Base-by-base conservation (phyloP, 2,329 filamentous ascomycete genomes). In the Colletotrichum gloeosporioides region DNA sequence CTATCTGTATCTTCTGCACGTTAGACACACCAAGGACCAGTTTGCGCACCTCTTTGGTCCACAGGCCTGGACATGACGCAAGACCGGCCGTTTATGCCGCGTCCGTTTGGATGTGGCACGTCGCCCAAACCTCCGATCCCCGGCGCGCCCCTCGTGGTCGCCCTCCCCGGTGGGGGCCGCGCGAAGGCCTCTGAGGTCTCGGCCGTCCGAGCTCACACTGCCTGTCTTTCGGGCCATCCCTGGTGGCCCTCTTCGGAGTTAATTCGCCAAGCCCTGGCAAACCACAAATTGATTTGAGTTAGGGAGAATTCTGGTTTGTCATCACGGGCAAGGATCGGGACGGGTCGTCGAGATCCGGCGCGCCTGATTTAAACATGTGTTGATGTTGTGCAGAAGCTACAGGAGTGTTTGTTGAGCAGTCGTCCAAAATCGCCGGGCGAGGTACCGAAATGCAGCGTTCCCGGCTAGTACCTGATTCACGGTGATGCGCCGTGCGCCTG, bases 71-170 rank as follows among this genome's bases (percentile, higher is more conserved):
- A 62, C 53, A 75, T 77, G 71, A 75, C 75, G 75, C 71, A 77
- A 76, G 73, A 69, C 44, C 64, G 69, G 73, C 25, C 32, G 10
- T 73, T 73, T 76, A 69, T 73, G 63, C 73, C 70, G 73, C 70
- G 73, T 73, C 73, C 70, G 64, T 63, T 69, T 49, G 57, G 25
- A 36, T 62, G 59, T 49, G 44, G 44, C 44, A 49, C 44, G 44
- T 49, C 18, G 44, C 6, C 44, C 44, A 49, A 49, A 49, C 64
- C 66, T 76, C 73, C 64, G 70, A 61, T 76, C 70, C 64, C 70
- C 73, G 73, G 73, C 61, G 27, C 69, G 57, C 29, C 67, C 44
- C 25, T 31, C 31, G 8, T 12, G 22, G 25, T 59, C n/a, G 66
- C 25, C 49, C 22, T 59, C 36, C n/a, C 69, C 62, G 71, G 71